These are phyloP conservation scores for Macadamia tetraphylla DNA, from an alignment of 164 flowering plant genomes.

Conservation along the genomic window DNA sequence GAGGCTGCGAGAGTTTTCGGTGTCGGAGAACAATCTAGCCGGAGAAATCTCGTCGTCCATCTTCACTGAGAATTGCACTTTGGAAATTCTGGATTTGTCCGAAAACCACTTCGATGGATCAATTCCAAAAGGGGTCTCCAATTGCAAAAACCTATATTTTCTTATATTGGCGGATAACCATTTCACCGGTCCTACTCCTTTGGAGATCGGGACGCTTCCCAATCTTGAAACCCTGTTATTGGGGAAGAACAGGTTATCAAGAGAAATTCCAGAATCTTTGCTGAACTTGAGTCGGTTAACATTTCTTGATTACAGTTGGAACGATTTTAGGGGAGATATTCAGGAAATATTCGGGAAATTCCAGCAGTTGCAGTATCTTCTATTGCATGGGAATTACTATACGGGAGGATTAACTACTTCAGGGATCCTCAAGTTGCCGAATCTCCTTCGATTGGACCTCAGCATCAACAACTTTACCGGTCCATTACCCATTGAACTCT, in stretches of 20 bases:
- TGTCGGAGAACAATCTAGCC: constrained; percentile 44
- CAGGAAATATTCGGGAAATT: constrained; percentile 55
- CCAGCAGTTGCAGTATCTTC: constrained; percentile 44
- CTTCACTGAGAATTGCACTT: constrained; percentile 43
- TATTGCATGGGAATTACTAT: constrained; percentile 58
- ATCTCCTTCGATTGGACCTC: constrained; percentile 56
- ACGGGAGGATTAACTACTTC: constrained; percentile 60
- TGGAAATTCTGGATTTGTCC: constrained; percentile 62
- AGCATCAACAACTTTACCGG: constrained; percentile 74
- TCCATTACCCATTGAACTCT: constrained; percentile 49
- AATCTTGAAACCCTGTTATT: constrained; percentile 40
- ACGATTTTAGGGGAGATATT: constrained; percentile 49
- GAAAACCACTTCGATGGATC: constrained; percentile 47
- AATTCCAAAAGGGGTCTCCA: constrained; percentile 44
- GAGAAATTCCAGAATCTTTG: constrained; percentile 55
- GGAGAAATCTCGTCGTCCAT: constrained; percentile 32
- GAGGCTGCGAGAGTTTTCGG: constrained; percentile 40
- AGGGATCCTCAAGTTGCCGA: constrained; percentile 52
- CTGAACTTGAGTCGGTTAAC: constrained; percentile 37
- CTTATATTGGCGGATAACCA: constrained; percentile 58
- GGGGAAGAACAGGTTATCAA: constrained; percentile 57
- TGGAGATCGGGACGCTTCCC: constrained; percentile 44
- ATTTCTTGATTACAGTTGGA: constrained; percentile 64
- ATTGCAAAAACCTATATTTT: constrained; percentile 33
- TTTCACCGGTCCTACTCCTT: constrained; percentile 54